These are phyloP conservation scores for Alternaria angustiovoidea DNA, from an alignment of 2,329 filamentous ascomycete species.

Conservation along the genomic window DNA sequence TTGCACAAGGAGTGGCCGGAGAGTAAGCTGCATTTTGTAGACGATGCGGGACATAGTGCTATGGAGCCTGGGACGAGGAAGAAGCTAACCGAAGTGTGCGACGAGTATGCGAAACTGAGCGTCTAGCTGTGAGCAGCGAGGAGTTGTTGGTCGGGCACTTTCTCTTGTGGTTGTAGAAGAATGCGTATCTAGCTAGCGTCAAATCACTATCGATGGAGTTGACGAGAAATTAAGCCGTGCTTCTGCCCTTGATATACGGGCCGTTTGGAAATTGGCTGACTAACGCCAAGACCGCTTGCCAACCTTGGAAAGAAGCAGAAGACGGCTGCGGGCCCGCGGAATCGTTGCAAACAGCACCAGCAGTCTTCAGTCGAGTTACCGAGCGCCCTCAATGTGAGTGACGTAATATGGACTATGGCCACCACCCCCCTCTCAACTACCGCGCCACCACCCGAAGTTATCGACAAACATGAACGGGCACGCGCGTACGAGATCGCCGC, in stretches of 20 bases:
- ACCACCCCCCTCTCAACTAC: neutral
- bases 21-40: conserved; percentile 43
- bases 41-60: conserved; percentile 47
- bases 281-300: neutral
- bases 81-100: conserved; percentile 34
- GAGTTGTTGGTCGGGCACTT: neutral
- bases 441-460: neutral
- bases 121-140: neutral
- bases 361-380: neutral
- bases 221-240: neutral
- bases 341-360: neutral
- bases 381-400: neutral
- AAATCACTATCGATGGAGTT: neutral
- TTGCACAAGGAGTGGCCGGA: conserved; percentile 52
- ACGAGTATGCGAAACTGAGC: conserved; percentile 29
- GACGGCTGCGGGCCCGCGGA: neutral
- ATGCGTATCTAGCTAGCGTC: neutral
- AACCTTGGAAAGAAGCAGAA: neutral
- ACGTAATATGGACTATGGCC: neutral
- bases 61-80: conserved; percentile 38
- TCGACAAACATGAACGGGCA: conserved; percentile 13
- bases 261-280: neutral
- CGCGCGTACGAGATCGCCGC: conserved; percentile 17
- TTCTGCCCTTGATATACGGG: neutral
- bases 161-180: neutral